Conservation (phyloP, 2,329 filamentous ascomycete species). For the Diaporthe humulicola region DNA sequence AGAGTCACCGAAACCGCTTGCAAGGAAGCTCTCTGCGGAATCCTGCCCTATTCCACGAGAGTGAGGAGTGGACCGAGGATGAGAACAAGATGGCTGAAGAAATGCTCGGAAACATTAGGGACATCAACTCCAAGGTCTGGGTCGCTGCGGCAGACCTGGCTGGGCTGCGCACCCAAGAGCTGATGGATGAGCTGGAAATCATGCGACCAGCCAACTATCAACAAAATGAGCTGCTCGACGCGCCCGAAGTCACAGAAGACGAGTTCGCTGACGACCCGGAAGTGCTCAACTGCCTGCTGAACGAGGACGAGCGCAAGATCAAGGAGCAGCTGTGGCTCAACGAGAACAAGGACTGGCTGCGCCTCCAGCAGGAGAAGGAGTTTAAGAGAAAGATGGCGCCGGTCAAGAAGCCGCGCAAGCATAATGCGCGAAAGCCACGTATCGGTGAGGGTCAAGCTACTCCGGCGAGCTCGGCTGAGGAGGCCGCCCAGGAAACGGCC, state of each 20-base stretch:
- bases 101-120: conserved; percentile 77
- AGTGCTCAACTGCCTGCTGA: conserved; percentile 83
- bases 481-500: conserved; percentile 77
- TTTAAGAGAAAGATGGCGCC: conserved; percentile 78
- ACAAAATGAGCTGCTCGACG: conserved; percentile 59
- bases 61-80: conserved; percentile 69
- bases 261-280: conserved; percentile 94
- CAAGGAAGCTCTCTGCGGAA: conserved; percentile 38
- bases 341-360: conserved; percentile 93
- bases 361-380: conserved; percentile 85
- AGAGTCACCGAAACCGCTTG: conserved; percentile 38
- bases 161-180: conserved; percentile 40
- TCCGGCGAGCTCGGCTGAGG: conserved; percentile 76
- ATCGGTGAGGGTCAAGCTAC: conserved; percentile 76
- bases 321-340: conserved; percentile 97
- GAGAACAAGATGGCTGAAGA: conserved; percentile 77
- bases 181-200: conserved; percentile 56
- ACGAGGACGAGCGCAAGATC: conserved; percentile 78
- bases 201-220: conserved; percentile 63
- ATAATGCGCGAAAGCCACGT: conserved; percentile 62
- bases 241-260: conserved; percentile 77
- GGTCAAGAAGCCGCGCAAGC: conserved; percentile 70
- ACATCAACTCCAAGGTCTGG: conserved; percentile 63
- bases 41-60: conserved; percentile 47
- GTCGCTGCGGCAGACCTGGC: conserved; percentile 37